These are phyloP conservation scores for Funneliformis mosseae DNA, from an alignment of 192 early-diverging fungal species.

Conservation along the genomic window DNA sequence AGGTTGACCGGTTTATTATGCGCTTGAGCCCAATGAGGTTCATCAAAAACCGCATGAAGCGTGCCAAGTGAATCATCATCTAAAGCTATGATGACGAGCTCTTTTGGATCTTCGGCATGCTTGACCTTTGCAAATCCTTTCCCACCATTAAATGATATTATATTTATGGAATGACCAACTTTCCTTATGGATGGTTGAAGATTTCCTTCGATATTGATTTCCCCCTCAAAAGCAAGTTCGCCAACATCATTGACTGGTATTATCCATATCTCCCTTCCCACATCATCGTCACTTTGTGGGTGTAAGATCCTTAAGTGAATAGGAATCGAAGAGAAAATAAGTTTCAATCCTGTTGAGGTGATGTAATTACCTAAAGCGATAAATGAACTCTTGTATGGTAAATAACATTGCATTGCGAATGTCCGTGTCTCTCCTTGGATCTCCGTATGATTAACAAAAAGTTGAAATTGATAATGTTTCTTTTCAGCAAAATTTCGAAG, in stretches of 20 bases:
- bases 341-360: slow-evolving; percentile 48
- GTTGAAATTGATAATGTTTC: slow-evolving; percentile 44
- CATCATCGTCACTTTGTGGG: slow-evolving; percentile 13
- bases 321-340: slow-evolving; percentile 61
- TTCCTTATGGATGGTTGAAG: slow-evolving; percentile 11
- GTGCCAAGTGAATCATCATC: slow-evolving; percentile 40
- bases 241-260: slow-evolving; percentile 56
- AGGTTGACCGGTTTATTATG: slow-evolving; percentile 30
- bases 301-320: slow-evolving; percentile 49
- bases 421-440: not conserved
- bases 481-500: slow-evolving; percentile 66
- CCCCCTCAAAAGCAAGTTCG: slow-evolving; percentile 62
- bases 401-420: slow-evolving; percentile 43
- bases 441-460: slow-evolving; percentile 33
- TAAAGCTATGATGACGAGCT: slow-evolving; percentile 41
- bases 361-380: slow-evolving; percentile 65
- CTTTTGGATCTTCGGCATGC: not conserved
- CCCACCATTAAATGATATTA: slow-evolving; percentile 7
- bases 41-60: slow-evolving; percentile 53
- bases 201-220: slow-evolving; percentile 42
- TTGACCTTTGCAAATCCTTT: slow-evolving; percentile 21
- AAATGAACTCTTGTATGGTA: slow-evolving; percentile 65
- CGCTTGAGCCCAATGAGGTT: slow-evolving; percentile 40
- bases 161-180: not conserved
- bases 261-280: slow-evolving; percentile 64